Evolutionary conservation across 352 stramenopile genomes (phyloP).

Genomic region (Globisporangium recalcitrans): DNA sequence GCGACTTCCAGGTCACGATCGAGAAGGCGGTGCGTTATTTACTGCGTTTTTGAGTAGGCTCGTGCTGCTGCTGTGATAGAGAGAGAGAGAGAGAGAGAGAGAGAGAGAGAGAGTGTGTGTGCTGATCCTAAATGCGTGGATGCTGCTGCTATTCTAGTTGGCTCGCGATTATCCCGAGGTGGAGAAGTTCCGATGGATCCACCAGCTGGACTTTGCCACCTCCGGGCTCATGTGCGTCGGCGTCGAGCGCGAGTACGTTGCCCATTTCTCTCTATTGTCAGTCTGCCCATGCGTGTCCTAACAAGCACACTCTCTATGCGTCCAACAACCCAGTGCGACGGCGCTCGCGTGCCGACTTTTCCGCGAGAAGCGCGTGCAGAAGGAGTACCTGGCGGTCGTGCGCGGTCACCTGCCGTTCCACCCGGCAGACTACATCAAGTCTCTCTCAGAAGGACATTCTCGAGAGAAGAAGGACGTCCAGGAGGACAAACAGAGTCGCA

Average conservation of each 20-base stretch:
- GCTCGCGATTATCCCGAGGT: slow-evolving; percentile 68
- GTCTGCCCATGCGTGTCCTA: background rate
- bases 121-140: background rate
- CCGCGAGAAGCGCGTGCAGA: slow-evolving; percentile 71
- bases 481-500: background rate
- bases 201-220: slow-evolving; percentile 89
- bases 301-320: background rate
- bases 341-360: slow-evolving; percentile 66
- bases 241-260: slow-evolving; percentile 55
- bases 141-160: slow-evolving; percentile 25
- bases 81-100: too few species aligned
- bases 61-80: too few species aligned
- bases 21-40: slow-evolving; percentile 68
- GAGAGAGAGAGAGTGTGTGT: too few species aligned
- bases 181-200: slow-evolving; percentile 84
- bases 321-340: slow-evolving; percentile 43
- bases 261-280: too few species aligned
- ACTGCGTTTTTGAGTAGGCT: too few species aligned
- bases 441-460: slow-evolving; percentile 2
- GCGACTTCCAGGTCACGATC: slow-evolving; percentile 84
- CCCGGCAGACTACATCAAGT: slow-evolving; percentile 23
- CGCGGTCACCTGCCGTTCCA: slow-evolving; percentile 63
- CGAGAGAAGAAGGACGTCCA: background rate
- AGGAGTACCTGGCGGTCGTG: slow-evolving; percentile 84
- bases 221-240: slow-evolving; percentile 83